Base-by-base conservation (phyloP, 116 monocot genomes). In the Papilionanthe hybrid region DNA sequence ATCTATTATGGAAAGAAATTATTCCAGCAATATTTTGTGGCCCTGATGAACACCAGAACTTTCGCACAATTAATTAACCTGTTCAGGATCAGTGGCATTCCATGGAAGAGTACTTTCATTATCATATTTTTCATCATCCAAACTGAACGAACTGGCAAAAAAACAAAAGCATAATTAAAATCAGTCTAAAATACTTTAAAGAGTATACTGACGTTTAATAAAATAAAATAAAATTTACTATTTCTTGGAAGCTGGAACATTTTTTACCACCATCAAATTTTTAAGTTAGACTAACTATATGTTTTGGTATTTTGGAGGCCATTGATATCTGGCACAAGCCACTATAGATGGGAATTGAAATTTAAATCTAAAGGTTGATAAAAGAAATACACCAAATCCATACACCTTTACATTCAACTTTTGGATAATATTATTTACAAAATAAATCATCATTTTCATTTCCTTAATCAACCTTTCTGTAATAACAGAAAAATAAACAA, bases 111-210 rank as follows among this genome's bases (percentile, higher is more conserved):
- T 75, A 78, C 79, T 79, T 79, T 95, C 97, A 86, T 98, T 98
- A 85, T 94, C 91, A 73, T 82, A 99, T 82, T 87, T 88, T 80
- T 91, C 90, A 85, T 95, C 95, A 75, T 93, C 89, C 44, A 99
- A 89, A 84, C 66, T 90, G 81, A 93, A 95, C 76, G 95, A 91
- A 80, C 98, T 99, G 91, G 28, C 7, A 49, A 75, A 73, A 72
- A 43, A 45, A 69, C 6, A 45, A 45, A 45, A 45, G 13, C 13
- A 37, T 3, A 30, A 53, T 18, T 18, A 44, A 43, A 73, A 73
- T 73, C 20, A 73, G 44, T 42, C 44, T 29, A 37, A 37, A 69
- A 30, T 69, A 37, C 37, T 37, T 69, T 32, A 69, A 69, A 69
- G 69, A 32, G 37, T 7, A 37, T 15, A 69, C 10, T 69, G 32